These are phyloP conservation scores for Alternaria sp. DNA, from an alignment of 2,329 filamentous ascomycete species.

Conservation along the genomic window DNA sequence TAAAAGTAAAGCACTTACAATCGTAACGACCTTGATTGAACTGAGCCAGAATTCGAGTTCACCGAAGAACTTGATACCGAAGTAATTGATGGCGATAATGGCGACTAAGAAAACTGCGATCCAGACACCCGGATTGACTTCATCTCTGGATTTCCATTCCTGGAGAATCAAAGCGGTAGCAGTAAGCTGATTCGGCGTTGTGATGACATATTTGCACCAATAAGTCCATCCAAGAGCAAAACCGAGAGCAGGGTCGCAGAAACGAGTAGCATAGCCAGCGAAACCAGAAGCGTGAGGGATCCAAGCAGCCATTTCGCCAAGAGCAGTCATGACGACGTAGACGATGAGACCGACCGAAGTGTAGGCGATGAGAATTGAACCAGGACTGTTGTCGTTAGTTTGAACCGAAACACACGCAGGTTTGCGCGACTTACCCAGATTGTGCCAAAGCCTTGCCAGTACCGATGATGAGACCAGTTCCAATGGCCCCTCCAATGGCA, in stretches of 20 bases:
- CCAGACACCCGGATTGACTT: constrained; percentile 80
- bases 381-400: constrained; percentile 59
- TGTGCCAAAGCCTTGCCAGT: constrained; percentile 61
- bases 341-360: constrained; percentile 75
- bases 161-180: constrained; percentile 81
- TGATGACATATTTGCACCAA: constrained; percentile 81
- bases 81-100: constrained; percentile 58
- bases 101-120: constrained; percentile 67
- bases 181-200: constrained; percentile 85
- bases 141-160: constrained; percentile 74
- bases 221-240: constrained; percentile 71
- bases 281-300: constrained; percentile 81
- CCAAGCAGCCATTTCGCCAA: constrained; percentile 88
- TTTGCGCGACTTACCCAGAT: constrained; percentile 49
- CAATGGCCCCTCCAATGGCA: constrained; percentile 79
- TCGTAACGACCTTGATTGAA: constrained; percentile 57
- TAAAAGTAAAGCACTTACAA: constrained; percentile 33
- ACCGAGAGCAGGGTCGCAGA: constrained; percentile 81
- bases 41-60: constrained; percentile 62
- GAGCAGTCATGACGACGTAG: constrained; percentile 81
- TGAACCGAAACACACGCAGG: not conserved
- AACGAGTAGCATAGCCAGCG: constrained; percentile 80
- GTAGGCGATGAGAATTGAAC: constrained; percentile 76
- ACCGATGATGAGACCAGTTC: constrained; percentile 77
- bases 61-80: constrained; percentile 66